A percentile compares a stretch with the other conserved stretches of the same genome.
phyloP scores from a whole-genome alignment of 345 rosid species.

The Dovyalis caffra region DNA sequence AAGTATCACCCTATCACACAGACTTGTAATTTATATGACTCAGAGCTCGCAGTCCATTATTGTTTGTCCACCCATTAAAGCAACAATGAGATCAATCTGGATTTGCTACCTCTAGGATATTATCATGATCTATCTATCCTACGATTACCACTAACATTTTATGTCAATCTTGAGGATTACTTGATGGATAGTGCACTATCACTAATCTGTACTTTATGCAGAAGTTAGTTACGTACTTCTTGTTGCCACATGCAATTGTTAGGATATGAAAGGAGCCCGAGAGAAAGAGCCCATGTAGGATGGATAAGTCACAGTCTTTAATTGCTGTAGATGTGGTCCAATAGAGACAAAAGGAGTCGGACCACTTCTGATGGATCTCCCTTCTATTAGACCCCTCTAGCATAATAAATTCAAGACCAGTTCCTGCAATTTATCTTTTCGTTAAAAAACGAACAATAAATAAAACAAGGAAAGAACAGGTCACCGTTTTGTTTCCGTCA shows the following conservation, averaged over 20 bases:
- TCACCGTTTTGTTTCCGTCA: background rate
- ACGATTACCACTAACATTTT: background rate
- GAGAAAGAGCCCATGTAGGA: background rate
- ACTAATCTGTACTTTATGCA: background rate
- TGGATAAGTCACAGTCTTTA: conserved; percentile 4
- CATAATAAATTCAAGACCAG: background rate
- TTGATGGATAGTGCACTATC: background rate
- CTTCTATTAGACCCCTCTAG: background rate
- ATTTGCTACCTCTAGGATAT: too few species aligned
- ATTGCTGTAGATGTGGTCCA: conserved; percentile 28
- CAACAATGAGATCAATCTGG: too few species aligned
- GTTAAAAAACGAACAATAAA: too few species aligned
- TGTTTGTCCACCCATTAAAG: too few species aligned
- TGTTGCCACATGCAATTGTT: background rate
- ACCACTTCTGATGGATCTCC: conserved; percentile 14
- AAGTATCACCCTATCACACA: too few species aligned
- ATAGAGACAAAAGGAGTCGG: conserved; percentile 5
- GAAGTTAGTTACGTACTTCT: background rate
- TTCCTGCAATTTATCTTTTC: background rate
- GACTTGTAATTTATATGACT: too few species aligned
- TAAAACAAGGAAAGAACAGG: background rate
- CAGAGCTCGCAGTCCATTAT: too few species aligned
- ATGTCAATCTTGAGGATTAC: background rate
- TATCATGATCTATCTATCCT: background rate
- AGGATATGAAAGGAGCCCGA: conserved; percentile 7